Percentiles rank a stretch among this genome's conserved stretches.
Evolutionary conservation across 75 land plant genomes (phyloP).

Genomic region (Isoetes taiwanensis): DNA sequence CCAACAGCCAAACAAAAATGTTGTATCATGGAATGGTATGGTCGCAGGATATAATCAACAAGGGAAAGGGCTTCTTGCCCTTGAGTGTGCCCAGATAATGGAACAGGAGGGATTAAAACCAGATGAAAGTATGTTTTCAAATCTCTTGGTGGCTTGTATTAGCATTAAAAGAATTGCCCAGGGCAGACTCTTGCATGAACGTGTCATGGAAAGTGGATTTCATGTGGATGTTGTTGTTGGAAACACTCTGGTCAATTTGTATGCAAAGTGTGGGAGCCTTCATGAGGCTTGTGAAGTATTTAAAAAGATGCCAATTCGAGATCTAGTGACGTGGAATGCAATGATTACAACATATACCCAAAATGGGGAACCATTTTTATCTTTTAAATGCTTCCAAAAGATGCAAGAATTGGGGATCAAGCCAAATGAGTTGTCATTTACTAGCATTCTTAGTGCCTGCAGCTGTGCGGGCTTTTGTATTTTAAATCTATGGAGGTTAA

Average conservation of each 20-base stretch:
- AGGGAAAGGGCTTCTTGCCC: background rate
- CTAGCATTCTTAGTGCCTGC: constrained; percentile 5
- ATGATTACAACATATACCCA: background rate
- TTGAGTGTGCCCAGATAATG: background rate
- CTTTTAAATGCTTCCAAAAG: background rate
- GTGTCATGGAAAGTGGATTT: background rate
- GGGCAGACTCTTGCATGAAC: background rate
- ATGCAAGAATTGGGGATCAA: background rate
- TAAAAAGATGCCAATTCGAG: background rate
- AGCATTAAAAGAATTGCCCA: background rate
- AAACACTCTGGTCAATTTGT: background rate
- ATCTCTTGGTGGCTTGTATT: background rate
- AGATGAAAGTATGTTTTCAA: background rate
- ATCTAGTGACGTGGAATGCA: background rate
- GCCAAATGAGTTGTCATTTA: background rate
- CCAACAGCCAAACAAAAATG: background rate
- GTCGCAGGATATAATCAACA: background rate
- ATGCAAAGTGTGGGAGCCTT: constrained; percentile 6
- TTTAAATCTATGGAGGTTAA: too few relatives aligned
- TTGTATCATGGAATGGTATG: background rate
- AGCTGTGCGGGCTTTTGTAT: too few relatives aligned
- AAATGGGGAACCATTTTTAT: background rate
- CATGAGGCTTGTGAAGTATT: background rate
- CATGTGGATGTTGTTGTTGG: background rate
- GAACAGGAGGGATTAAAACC: background rate